Evolutionary conservation across 352 stramenopile genomes (phyloP), one percentile per base, ranked within the genome.

Genomic region (Phytophthora lateralis): DNA sequence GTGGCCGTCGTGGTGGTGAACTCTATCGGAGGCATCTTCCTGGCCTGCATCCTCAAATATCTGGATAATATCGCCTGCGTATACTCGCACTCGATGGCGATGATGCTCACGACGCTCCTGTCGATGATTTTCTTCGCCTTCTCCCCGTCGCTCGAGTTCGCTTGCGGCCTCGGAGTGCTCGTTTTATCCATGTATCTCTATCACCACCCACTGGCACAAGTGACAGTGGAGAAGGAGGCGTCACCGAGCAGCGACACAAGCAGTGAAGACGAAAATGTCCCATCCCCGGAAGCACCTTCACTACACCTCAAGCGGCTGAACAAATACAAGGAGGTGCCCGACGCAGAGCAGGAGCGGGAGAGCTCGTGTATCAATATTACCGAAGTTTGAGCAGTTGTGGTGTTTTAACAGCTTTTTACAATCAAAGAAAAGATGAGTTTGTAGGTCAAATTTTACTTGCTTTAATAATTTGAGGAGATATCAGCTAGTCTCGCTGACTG

Each of bases 161-260:
- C 57, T 17, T 96, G 88, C 50, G 88, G 88, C 0, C 71, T 96
- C 21, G 72, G 79, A 6, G 83, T 93, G 21, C 66, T 92, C 4
- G 55, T 95, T 43, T 79, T 93, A 37, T 94, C 88, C 49, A 93
- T 95, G 74, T 96, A 96, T 54, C 72, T 96, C 26, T 96, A 96
- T 54, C 85, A 96, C 60, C 81, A 93, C 49, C 69, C 69, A 26
- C 34, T 76, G 27, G 63, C 69, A 4, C 67, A 75, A 57, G 51
- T 65, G 44, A 7, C n/a, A 0, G 14, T 18, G 6, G 24, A 41
- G 4, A 56, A 53, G 15, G 39, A 60, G 11, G 48, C 5, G 7
- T 64, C 45, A n/a, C 39, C 63, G 15, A 21, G 5, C 26, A 64
- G 55, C 27, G 18, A 52, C 17, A 61, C 60, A 6, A 64, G 46